Base-by-base conservation (phyloP, 257 asterid genomes). In the Salvia rosmarinus region DNA sequence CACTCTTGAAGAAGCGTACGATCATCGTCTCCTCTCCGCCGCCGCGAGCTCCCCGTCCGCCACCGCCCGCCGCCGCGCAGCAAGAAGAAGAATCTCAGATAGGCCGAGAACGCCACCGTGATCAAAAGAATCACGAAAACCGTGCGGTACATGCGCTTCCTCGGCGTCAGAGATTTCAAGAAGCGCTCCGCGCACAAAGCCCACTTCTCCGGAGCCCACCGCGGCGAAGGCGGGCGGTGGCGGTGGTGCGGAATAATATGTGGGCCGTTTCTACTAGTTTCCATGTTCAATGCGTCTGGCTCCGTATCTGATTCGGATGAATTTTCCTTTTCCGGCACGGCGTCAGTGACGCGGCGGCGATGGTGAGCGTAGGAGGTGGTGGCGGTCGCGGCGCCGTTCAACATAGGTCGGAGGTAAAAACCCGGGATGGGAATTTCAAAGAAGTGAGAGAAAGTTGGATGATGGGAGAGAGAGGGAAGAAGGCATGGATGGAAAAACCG, bases 101-200 rank as follows among this genome's bases (percentile, higher is more conserved):
- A 82, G 9, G 82, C 88, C 30, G 90, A 81, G 20, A 80, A 56
- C 65, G 81, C 73, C 69, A 74, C 76, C 80, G 80, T 42, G 71
- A 72, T 49, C 75, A 90, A 2, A 4, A 90, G 81, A 56, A 87
- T 42, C 55, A 64, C 73, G 6, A 86, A 14, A 25, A 85, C 69
- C 51, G 81, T 47, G 1, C 95, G 83, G 7, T 78, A 83, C 71
- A 77, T 52, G 58, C 84, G 83, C 84, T 69, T 87, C 76, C 86
- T 83, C 40, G 78, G 77, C 60, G 60, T 74, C 74, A 82, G 50
- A n/a, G n/a, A n/a, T n/a, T n/a, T n/a, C 67, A 78, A 14, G 69
- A 54, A 19, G 12, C 74, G 73, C 0, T 55, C 32, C 6, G 73
- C 65, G n/a, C 79, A 67, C 46, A 51, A 21, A 6, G 72, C 74